Base-by-base conservation (phyloP, 306 rosid genomes). In the Rosa multiflora region DNA sequence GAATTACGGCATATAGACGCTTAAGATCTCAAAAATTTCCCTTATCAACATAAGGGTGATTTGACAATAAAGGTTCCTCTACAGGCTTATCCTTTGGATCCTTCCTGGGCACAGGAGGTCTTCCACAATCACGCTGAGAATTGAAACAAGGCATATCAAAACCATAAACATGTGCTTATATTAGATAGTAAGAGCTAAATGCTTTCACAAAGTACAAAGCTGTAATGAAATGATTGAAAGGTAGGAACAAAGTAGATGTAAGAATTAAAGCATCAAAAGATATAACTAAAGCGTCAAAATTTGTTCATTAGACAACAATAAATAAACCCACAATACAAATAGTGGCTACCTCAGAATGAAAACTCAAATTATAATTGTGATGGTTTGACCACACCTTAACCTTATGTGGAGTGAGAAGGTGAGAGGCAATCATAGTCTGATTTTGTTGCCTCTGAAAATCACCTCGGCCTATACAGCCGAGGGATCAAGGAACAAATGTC, bases 11-110 rank as follows among this genome's bases (percentile, higher is more conserved):
- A 42, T 10, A 4, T 68, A 47, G 6, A 21, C 9, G 43, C 80
- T 43, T 42, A 68, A 74, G 72, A 66, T 55, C 73, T 2, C 70
- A 75, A 40, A 82, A 21, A 86, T 68, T 61, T 73, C 88, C 98
- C 97, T 89, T 90, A 7, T 92, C 94, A 75, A 92, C 98, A 12
- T 89, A 94, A 75, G 97, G 97, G 83, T 92, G 98, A 80, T 94
- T 86, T 74, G 98, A 94, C 89, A 92, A 37, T 67, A 94, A 76
- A 83, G 90, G 82, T 82, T 89, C 97, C 81, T 94, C 97, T 76
- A 71, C 97, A 53, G 97, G 98, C 58, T 86, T 94, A 86, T 88
- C 93, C 79, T 83, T 89, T 39, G 93, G 97, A 78, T 91, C 94
- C 86, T 88, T 94, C 79, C 93, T 89, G 48, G 98, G 97, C 77